Base-by-base conservation (phyloP, 192 early-diverging fungal genomes). In the Oehlia diaphana region DNA sequence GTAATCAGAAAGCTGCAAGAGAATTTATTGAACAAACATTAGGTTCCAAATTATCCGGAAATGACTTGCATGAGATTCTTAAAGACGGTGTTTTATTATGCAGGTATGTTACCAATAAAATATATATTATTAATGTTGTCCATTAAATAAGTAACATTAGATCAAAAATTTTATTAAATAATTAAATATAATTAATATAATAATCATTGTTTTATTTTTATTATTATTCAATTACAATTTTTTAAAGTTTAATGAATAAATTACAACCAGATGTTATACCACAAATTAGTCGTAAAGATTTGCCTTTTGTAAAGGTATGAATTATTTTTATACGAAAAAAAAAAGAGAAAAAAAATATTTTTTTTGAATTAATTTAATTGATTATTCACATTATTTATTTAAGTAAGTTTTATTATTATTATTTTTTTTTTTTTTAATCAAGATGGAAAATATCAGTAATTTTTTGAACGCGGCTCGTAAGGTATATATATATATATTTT, bases 401-500 rank as follows among this genome's bases (percentile, higher is more conserved):
- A 49, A 21, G 13, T 71, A 7, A 66, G 47, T 67, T 26, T 49
- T 66, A 12, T 67, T 77, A 33, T 39, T 39, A 0, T 72, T 31
- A 31, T 31, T 31, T 31, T 31, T 31, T 31, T 31, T 31, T 31
- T 31, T 31, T 2, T 10, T 23, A n/a, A 19, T 14, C 9, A 33
- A 94, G 94, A 95, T 95, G 93, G 93, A 94, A 76, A 95, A 95
- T 74, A 94, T 94, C 58, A 83, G 85, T 79, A 91, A 92, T 80
- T 95, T 94, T 82, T 80, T 95, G 35, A 85, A 87, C 62, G 94
- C 90, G 14, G 92, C 92, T 64, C 89, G 83, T 64, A 31, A 31
- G 31, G 31, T 31, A 31, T 31, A 31, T 31, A 31, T 31, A 31
- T 31, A 31, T 31, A 31, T 31, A 31, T 31, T 26, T 26, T 26